phyloP scores from a whole-genome alignment of 352 stramenopile genomes.

The Phytophthora colocasiae region DNA sequence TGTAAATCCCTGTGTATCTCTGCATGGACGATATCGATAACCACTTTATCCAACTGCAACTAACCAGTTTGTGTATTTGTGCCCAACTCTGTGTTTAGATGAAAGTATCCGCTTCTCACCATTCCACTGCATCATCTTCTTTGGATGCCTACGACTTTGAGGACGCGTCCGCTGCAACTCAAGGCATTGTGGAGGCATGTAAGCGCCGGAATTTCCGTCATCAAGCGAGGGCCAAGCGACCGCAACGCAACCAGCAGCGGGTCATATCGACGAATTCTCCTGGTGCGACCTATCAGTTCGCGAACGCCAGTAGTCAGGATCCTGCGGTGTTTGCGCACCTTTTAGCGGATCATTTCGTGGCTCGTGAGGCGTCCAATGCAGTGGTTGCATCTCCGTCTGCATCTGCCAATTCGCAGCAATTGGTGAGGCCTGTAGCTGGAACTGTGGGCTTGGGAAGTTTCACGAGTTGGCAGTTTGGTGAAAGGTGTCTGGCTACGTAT shows the following conservation, averaged over 20 bases:
- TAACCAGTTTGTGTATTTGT: conserved; percentile 1
- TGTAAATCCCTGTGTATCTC: neutral
- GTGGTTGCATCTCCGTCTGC: neutral
- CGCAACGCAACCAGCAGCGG: conserved; percentile 6
- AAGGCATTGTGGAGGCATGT: conserved; percentile 20
- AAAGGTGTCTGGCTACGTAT: conserved; percentile 51
- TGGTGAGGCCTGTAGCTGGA: conserved; percentile 18
- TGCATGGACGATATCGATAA: too few species aligned
- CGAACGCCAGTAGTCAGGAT: conserved; percentile 28
- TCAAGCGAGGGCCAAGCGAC: conserved; percentile 15
- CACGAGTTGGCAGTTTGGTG: conserved; percentile 33
- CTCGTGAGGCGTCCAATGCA: conserved; percentile 13
- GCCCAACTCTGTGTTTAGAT: conserved; percentile 8
- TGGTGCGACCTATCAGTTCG: conserved; percentile 13
- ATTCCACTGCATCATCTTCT: conserved; percentile 3
- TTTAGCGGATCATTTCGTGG: conserved; percentile 39
- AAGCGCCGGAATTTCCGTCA: conserved; percentile 10
- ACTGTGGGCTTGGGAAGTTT: conserved; percentile 39
- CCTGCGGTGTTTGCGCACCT: conserved; percentile 32
- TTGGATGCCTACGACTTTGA: conserved; percentile 23
- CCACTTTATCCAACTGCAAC: neutral
- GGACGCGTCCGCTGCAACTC: conserved; percentile 9
- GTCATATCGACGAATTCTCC: neutral
- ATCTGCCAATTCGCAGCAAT: conserved; percentile 9
- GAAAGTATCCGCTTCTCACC: conserved; percentile 6